Evolutionary conservation across 2,329 filamentous ascomycete species (phyloP).

Genomic region (Sporothrix inflata): DNA sequence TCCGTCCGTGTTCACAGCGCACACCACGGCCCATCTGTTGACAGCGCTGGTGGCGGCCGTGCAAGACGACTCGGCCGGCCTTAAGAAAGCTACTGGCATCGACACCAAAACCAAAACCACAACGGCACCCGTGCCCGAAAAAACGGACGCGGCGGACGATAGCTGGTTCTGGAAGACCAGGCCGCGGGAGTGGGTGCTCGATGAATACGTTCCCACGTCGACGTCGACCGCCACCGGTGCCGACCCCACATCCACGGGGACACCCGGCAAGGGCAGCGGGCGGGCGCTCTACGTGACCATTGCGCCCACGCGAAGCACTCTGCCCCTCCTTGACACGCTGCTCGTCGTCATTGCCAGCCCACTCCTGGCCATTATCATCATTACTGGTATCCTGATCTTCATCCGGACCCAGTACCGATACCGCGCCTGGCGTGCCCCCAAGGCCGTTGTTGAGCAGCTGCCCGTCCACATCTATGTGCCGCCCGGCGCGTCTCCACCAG

Average conservation of each 20-base stretch:
- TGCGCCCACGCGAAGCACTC: constrained; percentile 84
- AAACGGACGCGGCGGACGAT: not conserved
- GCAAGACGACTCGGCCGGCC: constrained; percentile 2
- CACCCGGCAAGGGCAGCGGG: not conserved
- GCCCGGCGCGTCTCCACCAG: constrained; percentile 48
- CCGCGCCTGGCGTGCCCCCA: constrained; percentile 93
- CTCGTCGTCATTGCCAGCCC: constrained; percentile 96
- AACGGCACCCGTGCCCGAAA: constrained; percentile 5
- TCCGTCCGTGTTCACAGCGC: constrained; percentile 90
- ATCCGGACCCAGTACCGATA: constrained; percentile 86
- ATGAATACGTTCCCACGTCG: constrained; percentile 30
- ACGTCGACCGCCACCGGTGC: not conserved
- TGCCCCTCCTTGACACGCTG: constrained; percentile 93
- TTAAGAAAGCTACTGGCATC: constrained; percentile 10
- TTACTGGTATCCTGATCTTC: constrained; percentile 87
- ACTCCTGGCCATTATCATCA: constrained; percentile 84
- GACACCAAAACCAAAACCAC: constrained; percentile 14
- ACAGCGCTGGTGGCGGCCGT: constrained; percentile 31
- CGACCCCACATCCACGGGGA: not conserved
- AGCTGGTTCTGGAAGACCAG: constrained; percentile 30
- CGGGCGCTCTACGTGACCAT: constrained; percentile 87
- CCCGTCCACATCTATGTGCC: constrained; percentile 95
- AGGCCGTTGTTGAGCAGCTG: constrained; percentile 91
- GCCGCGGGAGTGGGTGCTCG: constrained; percentile 33
- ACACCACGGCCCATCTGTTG: constrained; percentile 90